A percentile compares a stretch with the other conserved stretches of the same genome.
Conservation (phyloP, 495 filamentous ascomycete species). For the Pseudomonodictys pantanalensis region DNA sequence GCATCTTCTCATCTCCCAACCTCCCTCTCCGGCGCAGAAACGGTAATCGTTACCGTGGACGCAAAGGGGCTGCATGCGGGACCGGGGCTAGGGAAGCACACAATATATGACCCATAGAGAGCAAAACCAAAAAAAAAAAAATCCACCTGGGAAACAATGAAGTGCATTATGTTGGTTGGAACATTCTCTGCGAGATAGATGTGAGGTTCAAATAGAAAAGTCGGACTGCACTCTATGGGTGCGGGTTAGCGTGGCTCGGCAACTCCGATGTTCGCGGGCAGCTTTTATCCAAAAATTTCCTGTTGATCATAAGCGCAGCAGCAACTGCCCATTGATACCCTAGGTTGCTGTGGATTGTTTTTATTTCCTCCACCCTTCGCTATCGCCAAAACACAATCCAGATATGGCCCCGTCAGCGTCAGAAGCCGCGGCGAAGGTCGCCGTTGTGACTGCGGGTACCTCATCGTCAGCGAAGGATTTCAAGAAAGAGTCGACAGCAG, state of each 20-base stretch:
- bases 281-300: not conserved
- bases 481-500: conserved; percentile 86
- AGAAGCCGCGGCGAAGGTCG: conserved; percentile 29
- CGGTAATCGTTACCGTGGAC: too few relatives aligned
- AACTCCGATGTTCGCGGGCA: not conserved
- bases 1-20: too few relatives aligned
- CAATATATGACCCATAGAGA: too few relatives aligned
- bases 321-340: conserved; percentile 1
- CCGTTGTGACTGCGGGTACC: conserved; percentile 18
- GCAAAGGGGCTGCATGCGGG: too few relatives aligned
- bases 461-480: conserved; percentile 53
- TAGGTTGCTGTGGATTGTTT: not conserved
- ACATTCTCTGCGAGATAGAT: not conserved
- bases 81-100: too few relatives aligned
- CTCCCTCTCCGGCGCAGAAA: too few relatives aligned
- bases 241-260: not conserved
- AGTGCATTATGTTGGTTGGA: too few relatives aligned
- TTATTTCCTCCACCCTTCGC: not conserved
- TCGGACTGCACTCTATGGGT: not conserved
- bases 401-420: conserved; percentile 28
- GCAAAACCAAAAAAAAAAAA: too few relatives aligned
- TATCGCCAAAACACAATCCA: not conserved
- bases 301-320: not conserved
- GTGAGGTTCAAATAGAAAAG: conserved; percentile 1
- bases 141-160: too few relatives aligned